Evolutionary conservation across 2,329 filamentous ascomycete genomes (phyloP), one percentile per base, ranked within the genome.

Genomic region (Ilyonectria destructans): DNA sequence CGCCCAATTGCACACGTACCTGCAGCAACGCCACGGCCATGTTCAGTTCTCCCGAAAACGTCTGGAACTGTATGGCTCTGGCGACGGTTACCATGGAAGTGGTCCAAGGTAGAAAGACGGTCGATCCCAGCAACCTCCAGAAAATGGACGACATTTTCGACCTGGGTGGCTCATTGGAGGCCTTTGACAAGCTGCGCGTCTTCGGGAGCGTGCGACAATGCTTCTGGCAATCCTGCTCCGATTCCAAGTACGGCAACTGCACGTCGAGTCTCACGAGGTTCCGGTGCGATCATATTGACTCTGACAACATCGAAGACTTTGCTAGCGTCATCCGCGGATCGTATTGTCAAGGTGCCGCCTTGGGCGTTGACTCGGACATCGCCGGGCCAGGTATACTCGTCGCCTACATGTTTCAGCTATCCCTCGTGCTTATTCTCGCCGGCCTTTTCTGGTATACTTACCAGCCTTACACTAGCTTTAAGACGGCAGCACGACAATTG

Each of bases 11-110:
- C 61, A 57, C 61, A 10, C 33, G 37, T 2, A 43, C 54, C 10
- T 64, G 61, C 54, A 26, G 37, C 52, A 43, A 58, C 46, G 17
- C 43, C n/a, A 40, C 52, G 26, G 15, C n/a, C n/a, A 51, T 71
- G 62, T 71, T 71, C n/a, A 23, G 29, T 0, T 64, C 26, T 2
- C 29, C 69, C 2, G 58, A 62, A 3, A 71, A 65, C 2, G 9
- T 71, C 3, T 69, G 57, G 69, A 71, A 71, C 48, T 71, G 70
- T 0, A 37, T 71, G 0, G 46, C 70, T 0, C 7, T 71, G 1
- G 66, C 70, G 1, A 67, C 67, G 0, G 69, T 71, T 0, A 19
- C 69, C 1, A 48, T 61, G 19, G 52, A 54, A 31, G 13, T 49
- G 4, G 59, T 45, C 0, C 13, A 6, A 2, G 52, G 40, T 0